phyloP scores from a whole-genome alignment of 495 filamentous ascomycete species.

The Talaromyces trachyspermus region DNA sequence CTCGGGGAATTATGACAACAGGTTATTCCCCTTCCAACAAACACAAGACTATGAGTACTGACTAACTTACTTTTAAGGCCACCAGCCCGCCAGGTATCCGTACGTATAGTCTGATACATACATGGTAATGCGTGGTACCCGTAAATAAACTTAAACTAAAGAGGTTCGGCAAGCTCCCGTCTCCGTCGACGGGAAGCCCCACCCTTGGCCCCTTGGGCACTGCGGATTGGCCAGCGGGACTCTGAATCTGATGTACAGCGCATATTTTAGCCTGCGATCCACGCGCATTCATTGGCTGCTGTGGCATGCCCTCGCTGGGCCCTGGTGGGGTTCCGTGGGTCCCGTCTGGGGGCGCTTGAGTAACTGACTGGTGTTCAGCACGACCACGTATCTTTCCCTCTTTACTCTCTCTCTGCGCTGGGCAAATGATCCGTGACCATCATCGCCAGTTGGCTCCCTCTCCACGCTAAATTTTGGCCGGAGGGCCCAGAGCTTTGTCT shows the following conservation, averaged over 20 bases:
- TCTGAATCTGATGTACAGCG: constrained; percentile 3
- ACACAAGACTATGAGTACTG: too few relatives aligned
- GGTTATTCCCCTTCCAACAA: too few relatives aligned
- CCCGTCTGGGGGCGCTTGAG: neutral
- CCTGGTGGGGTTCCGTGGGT: neutral
- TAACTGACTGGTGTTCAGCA: constrained; percentile 7
- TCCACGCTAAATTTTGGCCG: too few relatives aligned
- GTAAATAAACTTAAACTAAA: neutral
- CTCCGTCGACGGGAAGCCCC: constrained; percentile 5
- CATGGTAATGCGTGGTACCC: too few relatives aligned
- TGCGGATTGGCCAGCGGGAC: too few relatives aligned
- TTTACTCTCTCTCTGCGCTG: neutral
- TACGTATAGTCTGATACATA: too few relatives aligned
- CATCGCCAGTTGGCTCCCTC: too few relatives aligned
- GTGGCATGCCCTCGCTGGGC: neutral
- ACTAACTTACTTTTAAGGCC: neutral
- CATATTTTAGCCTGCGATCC: neutral
- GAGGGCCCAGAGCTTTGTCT: too few relatives aligned
- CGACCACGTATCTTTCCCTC: constrained; percentile 8
- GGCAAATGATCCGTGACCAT: neutral
- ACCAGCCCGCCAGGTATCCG: neutral
- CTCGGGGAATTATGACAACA: too few relatives aligned
- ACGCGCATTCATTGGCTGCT: too few relatives aligned
- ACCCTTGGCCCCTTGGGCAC: too few relatives aligned
- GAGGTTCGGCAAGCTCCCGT: constrained; percentile 6